Conservation (phyloP, 228 moss, liverwort and hornwort species). For the Sphagnum magellanicum region DNA sequence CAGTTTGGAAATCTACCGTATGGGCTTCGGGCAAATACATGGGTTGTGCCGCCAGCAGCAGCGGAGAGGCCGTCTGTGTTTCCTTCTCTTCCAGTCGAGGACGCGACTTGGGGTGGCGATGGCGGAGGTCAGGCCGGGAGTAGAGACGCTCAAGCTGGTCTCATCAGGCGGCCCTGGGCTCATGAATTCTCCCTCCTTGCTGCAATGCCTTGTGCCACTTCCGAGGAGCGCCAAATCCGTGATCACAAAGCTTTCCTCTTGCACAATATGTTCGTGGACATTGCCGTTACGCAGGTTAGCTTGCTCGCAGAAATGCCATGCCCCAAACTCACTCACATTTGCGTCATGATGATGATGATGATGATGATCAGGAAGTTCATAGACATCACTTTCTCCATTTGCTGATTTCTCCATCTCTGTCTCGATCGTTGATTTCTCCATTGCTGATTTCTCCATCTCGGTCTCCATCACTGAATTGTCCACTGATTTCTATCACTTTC, state of each 20-base stretch:
- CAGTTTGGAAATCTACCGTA: slow-evolving; percentile 67
- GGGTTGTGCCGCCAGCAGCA: slow-evolving; percentile 55
- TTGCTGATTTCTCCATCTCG: no score
- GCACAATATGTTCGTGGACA: slow-evolving; percentile 56
- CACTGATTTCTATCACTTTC: no score
- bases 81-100: slow-evolving; percentile 44
- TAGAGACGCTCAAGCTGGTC: slow-evolving; percentile 16
- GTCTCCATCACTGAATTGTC: no score
- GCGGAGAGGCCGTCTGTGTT: slow-evolving; percentile 41
- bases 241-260: slow-evolving; percentile 55
- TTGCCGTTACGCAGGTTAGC: slow-evolving; percentile 46
- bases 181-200: slow-evolving; percentile 55
- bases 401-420: not conserved
- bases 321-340: no score
- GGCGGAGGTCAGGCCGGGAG: slow-evolving; percentile 44
- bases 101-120: slow-evolving; percentile 41
- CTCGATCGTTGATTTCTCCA: not conserved
- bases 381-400: not conserved
- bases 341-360: not conserved
- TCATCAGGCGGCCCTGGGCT: slow-evolving; percentile 35
- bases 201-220: slow-evolving; percentile 39
- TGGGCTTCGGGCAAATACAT: slow-evolving; percentile 61
- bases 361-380: not conserved
- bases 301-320: not conserved
- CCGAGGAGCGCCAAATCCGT: slow-evolving; percentile 52